Percentiles rank a stretch among this genome's conserved stretches.
phyloP scores from a whole-genome alignment of 1,284 basidiomycete genomes.

The Kwoniella shivajii region DNA sequence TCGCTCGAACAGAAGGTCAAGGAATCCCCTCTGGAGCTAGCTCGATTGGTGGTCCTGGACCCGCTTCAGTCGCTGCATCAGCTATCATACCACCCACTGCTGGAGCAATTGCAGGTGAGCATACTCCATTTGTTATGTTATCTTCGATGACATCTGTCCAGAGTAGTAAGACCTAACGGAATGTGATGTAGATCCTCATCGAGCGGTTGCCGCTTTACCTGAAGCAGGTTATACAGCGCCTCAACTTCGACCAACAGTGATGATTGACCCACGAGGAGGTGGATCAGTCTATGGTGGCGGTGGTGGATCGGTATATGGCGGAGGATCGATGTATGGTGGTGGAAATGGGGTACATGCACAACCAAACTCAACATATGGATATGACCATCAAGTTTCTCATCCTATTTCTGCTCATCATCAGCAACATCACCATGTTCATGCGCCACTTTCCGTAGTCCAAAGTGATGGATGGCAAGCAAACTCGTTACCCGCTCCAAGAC shows the following conservation, averaged over 20 bases:
- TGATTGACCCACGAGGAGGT: conserved; percentile 7
- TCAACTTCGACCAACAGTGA: conserved; percentile 14
- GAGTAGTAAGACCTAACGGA: not conserved
- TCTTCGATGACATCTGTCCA: not conserved
- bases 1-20: conserved; percentile 19
- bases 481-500: conserved; percentile 28
- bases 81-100: conserved; percentile 35
- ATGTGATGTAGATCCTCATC: conserved; percentile 30
- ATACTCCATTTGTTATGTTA: not conserved
- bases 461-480: conserved; percentile 17
- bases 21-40: conserved; percentile 7
- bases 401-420: not conserved
- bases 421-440: conserved; percentile 6
- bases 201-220: conserved; percentile 36
- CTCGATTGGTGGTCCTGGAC: conserved; percentile 4
- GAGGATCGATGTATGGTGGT: conserved; percentile 3
- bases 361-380: conserved; percentile 1
- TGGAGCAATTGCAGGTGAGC: conserved; percentile 38
- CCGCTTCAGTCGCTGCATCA: conserved; percentile 20
- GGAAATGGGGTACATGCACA: not conserved
- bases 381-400: not conserved
- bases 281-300: not conserved
- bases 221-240: conserved; percentile 41
- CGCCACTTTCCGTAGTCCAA: conserved; percentile 11
- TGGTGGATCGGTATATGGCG: conserved; percentile 14